These are phyloP conservation scores for Talaromyces sp. DNA, from an alignment of 2,329 filamentous ascomycete species.

Conservation along the genomic window DNA sequence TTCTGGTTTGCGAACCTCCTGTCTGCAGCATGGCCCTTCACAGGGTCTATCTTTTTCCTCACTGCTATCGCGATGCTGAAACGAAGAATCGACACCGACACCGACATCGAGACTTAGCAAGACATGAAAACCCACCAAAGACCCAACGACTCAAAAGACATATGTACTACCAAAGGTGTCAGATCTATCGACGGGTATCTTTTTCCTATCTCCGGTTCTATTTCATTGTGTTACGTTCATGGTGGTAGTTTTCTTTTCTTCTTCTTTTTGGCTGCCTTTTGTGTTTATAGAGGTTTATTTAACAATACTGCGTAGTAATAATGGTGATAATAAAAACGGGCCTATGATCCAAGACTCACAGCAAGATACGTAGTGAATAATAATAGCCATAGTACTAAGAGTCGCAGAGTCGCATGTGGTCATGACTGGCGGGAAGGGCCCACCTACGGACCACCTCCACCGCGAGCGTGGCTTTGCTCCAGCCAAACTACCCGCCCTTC, in stretches of 20 bases:
- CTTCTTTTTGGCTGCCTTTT: no score
- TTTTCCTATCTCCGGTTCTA: neutral
- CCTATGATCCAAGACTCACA: neutral
- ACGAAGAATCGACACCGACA: neutral
- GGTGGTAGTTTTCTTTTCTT: no score
- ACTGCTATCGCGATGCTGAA: neutral
- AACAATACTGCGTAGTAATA: neutral
- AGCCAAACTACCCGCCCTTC: neutral
- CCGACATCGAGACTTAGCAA: neutral
- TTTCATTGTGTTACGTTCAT: neutral
- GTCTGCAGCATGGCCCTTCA: neutral
- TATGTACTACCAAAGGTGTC: no score
- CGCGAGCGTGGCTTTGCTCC: neutral
- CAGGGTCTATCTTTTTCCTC: neutral
- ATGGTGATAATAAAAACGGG: neutral
- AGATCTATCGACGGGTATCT: neutral
- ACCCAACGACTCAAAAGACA: no score
- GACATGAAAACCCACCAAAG: neutral
- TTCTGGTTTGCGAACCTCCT: neutral
- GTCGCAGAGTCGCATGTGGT: neutral
- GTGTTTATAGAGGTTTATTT: neutral
- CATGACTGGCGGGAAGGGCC: neutral
- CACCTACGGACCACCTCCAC: neutral
- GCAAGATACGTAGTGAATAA: neutral
- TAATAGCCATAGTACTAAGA: neutral